Conservation (phyloP, 208 protist species). For the Acanthamoeba lenticulata region DNA sequence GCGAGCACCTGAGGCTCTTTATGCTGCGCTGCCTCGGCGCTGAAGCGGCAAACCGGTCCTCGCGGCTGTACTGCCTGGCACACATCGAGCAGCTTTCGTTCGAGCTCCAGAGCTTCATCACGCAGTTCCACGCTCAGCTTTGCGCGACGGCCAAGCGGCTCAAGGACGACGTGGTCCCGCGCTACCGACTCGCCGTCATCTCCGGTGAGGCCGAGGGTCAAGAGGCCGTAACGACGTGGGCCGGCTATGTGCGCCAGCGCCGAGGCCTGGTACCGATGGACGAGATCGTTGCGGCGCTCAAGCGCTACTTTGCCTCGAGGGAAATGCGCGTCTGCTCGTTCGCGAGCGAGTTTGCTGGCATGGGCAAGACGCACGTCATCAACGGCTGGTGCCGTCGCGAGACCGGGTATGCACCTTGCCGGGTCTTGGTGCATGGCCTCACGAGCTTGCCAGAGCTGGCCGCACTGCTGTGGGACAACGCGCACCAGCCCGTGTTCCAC, state of each 20-base stretch:
- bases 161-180: not conserved
- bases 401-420: not conserved
- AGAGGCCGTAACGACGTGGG: not conserved
- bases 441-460: not conserved
- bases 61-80: constrained; percentile 48
- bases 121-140: constrained; percentile 8
- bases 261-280: not conserved
- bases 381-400: not conserved
- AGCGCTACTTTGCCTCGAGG: not conserved
- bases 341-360: constrained; percentile 45
- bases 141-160: not conserved
- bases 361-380: constrained; percentile 67
- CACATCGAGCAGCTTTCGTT: constrained; percentile 57
- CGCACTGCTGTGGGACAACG: not conserved
- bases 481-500: not conserved
- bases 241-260: not conserved
- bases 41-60: not conserved
- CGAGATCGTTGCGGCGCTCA: not conserved
- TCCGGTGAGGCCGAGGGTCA: constrained; percentile 46
- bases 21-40: constrained; percentile 49
- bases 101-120: constrained; percentile 6
- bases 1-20: constrained; percentile 31
- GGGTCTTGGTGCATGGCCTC: not conserved
- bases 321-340: not conserved
- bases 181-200: constrained; percentile 32